Conservation (phyloP, 441 rosid genomes). For the Syzygium malaccense region DNA sequence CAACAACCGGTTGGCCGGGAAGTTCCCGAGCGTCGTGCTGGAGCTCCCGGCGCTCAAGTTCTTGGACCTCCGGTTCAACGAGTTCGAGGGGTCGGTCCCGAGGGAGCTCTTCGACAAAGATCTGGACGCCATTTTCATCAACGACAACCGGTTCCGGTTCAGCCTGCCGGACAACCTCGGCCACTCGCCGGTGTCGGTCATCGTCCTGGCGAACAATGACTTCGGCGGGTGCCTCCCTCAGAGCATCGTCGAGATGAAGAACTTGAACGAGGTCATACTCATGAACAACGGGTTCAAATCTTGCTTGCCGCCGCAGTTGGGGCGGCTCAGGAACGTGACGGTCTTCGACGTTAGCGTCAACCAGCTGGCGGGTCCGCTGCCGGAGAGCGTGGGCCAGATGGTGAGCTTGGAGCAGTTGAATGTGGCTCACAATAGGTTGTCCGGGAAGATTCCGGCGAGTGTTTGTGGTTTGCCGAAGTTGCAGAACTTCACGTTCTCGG, state of each 20-base stretch:
- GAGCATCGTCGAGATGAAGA: slow-evolving; percentile 79
- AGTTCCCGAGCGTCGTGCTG: slow-evolving; percentile 67
- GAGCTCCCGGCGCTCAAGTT: slow-evolving; percentile 58
- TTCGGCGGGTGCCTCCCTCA: slow-evolving; percentile 85
- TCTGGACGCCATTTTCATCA: slow-evolving; percentile 83
- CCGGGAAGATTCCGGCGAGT: slow-evolving; percentile 68
- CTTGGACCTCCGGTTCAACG: slow-evolving; percentile 90
- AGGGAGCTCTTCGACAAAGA: slow-evolving; percentile 66
- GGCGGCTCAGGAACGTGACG: slow-evolving; percentile 57
- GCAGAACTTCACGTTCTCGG: slow-evolving; percentile 63
- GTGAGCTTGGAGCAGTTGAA: slow-evolving; percentile 65
- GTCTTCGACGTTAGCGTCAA: slow-evolving; percentile 81
- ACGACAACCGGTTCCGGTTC: slow-evolving; percentile 78
- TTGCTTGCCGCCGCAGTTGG: slow-evolving; percentile 80
- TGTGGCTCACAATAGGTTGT: slow-evolving; percentile 71
- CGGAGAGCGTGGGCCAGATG: slow-evolving; percentile 56
- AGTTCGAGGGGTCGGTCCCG: slow-evolving; percentile 86
- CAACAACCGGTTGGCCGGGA: slow-evolving; percentile 85
- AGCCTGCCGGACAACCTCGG: slow-evolving; percentile 76
- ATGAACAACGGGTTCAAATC: slow-evolving; percentile 73
- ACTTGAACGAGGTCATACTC: slow-evolving; percentile 69
- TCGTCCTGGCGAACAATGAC: slow-evolving; percentile 72
- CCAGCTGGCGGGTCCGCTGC: slow-evolving; percentile 67
- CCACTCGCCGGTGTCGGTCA: slow-evolving; percentile 88
- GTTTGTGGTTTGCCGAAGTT: slow-evolving; percentile 64